These are phyloP conservation scores for Rhodotorula sp. DNA, from an alignment of 1,284 basidiomycete species.

Conservation along the genomic window DNA sequence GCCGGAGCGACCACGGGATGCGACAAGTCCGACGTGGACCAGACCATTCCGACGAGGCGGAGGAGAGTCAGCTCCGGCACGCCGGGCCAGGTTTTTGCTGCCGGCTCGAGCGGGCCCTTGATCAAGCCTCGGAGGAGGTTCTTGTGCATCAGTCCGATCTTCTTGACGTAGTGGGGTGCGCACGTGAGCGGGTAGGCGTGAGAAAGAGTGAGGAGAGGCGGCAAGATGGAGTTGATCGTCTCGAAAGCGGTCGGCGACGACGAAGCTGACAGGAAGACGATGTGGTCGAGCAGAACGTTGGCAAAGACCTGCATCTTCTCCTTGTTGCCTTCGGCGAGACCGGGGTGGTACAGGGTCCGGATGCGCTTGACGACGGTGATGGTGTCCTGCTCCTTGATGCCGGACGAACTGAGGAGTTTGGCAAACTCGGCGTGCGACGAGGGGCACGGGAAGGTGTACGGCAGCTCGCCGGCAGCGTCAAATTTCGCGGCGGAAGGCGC, in stretches of 20 bases:
- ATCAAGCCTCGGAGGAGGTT: slow-evolving; percentile 83
- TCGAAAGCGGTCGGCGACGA: slow-evolving; percentile 59
- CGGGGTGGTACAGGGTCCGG: slow-evolving; percentile 84
- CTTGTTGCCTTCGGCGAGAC: slow-evolving; percentile 86
- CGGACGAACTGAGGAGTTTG: slow-evolving; percentile 63
- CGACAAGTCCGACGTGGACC: slow-evolving; percentile 92
- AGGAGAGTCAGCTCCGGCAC: slow-evolving; percentile 77
- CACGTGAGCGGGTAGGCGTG: slow-evolving; percentile 76
- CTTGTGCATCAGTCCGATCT: slow-evolving; percentile 88
- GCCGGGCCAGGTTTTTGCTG: slow-evolving; percentile 84
- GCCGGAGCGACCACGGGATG: slow-evolving; percentile 86
- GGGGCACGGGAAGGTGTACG: slow-evolving; percentile 71
- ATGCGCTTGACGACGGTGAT: slow-evolving; percentile 86
- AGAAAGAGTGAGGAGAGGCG: slow-evolving; percentile 76
- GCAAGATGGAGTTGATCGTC: slow-evolving; percentile 67
- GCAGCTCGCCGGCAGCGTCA: slow-evolving; percentile 33
- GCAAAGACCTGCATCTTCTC: slow-evolving; percentile 78
- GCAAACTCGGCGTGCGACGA: slow-evolving; percentile 82
- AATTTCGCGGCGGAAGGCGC: slow-evolving; percentile 2
- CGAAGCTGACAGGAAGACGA: slow-evolving; percentile 70
- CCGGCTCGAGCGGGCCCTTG: slow-evolving; percentile 62
- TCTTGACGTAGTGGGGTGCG: slow-evolving; percentile 75
- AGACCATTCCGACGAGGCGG: slow-evolving; percentile 73
- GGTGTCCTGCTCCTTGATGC: slow-evolving; percentile 61
- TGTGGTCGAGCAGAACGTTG: slow-evolving; percentile 85